Conservation (phyloP, 140 eudicot species). For the Anethum foeniculum region DNA sequence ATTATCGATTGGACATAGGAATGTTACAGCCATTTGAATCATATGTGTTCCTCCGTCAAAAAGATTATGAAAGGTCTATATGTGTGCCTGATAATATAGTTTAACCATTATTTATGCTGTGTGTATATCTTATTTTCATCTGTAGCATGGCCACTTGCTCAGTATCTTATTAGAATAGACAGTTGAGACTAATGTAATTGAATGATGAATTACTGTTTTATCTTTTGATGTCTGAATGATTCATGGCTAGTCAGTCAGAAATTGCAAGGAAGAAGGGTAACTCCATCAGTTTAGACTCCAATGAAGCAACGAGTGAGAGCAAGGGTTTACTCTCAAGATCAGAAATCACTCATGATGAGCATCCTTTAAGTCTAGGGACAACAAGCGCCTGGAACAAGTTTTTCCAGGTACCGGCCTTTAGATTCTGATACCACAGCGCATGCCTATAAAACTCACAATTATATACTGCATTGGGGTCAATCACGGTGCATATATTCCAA, state of each 20-base stretch:
- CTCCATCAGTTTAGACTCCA: constrained; percentile 34
- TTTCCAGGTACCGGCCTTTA: constrained; percentile 43
- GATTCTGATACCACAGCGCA: not conserved
- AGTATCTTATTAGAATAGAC: not conserved
- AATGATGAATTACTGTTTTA: constrained; percentile 1
- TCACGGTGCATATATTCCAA: not conserved
- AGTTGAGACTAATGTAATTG: not conserved
- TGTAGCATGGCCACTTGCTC: not conserved
- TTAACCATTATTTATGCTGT: not conserved
- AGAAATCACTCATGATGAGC: constrained; percentile 64
- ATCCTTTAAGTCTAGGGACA: constrained; percentile 79
- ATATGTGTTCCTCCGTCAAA: not conserved
- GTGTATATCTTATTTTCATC: not conserved
- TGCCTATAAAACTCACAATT: not conserved
- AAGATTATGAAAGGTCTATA: not conserved
- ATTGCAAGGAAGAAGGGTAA: constrained; percentile 74
- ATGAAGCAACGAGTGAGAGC: constrained; percentile 34
- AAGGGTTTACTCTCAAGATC: constrained; percentile 70
- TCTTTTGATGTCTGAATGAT: constrained; percentile 43
- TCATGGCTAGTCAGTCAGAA: constrained; percentile 96
- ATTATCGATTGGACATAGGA: not conserved
- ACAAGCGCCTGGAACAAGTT: constrained; percentile 84
- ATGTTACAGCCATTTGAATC: not conserved
- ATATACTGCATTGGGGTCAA: not conserved
- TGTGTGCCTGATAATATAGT: not conserved